These are phyloP conservation scores for Pythium scleroteichum DNA, from an alignment of 352 stramenopile genomes.

Conservation along the genomic window DNA sequence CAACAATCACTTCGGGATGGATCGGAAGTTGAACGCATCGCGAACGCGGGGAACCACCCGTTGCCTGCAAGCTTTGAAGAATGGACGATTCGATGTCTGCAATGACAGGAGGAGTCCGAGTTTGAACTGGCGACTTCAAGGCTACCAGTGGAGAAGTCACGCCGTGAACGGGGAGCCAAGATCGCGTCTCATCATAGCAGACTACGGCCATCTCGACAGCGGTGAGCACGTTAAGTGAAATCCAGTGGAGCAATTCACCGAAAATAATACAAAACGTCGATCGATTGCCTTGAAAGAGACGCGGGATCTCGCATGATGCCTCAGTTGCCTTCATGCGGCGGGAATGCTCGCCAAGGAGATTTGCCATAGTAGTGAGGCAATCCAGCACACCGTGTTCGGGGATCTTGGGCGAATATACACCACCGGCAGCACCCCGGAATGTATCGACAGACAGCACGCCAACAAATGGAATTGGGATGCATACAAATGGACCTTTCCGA, in stretches of 20 bases:
- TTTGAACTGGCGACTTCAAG: not conserved
- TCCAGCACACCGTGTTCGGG: constrained; percentile 62
- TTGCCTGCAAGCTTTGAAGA: not conserved
- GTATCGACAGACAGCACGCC: constrained; percentile 64
- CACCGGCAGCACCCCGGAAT: constrained; percentile 59
- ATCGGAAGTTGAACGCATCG: constrained; percentile 17
- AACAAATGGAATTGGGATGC: constrained; percentile 70
- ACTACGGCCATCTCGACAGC: constrained; percentile 43
- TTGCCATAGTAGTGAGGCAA: constrained; percentile 48
- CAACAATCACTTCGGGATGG: constrained; percentile 28
- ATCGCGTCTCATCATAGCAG: constrained; percentile 19
- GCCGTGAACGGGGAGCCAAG: not conserved
- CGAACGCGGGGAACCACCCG: not conserved
- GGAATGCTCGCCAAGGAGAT: constrained; percentile 49
- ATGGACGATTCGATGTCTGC: not conserved
- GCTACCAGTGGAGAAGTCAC: constrained; percentile 1
- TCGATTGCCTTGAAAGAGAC: constrained; percentile 62
- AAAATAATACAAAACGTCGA: constrained; percentile 48
- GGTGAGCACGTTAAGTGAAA: constrained; percentile 47
- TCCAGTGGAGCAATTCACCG: constrained; percentile 29
- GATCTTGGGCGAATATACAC: constrained; percentile 41
- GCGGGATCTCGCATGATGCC: constrained; percentile 24
- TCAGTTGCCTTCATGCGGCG: constrained; percentile 33
- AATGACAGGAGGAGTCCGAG: not conserved
- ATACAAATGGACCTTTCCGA: constrained; percentile 49